Evolutionary conservation across 2,329 filamentous ascomycete genomes (phyloP).

Genomic region (Xylaria multiplex): DNA sequence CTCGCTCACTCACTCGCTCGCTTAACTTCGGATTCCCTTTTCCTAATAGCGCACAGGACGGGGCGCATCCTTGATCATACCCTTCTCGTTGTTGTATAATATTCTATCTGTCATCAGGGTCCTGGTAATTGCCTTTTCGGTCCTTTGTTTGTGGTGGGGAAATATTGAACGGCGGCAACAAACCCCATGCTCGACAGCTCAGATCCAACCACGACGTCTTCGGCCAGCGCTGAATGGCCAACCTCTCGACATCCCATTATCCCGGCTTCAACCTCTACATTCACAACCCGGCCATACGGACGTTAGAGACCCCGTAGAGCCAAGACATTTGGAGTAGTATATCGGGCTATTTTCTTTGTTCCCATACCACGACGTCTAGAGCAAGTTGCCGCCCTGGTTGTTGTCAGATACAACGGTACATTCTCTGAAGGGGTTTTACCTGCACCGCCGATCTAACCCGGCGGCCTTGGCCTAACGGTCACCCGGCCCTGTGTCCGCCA

Average conservation of each 20-base stretch:
- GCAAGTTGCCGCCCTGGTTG: slow-evolving; percentile 35
- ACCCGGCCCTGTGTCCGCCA: slow-evolving; percentile 46
- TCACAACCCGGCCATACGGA: slow-evolving; percentile 43
- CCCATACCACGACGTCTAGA: slow-evolving; percentile 32
- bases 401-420: slow-evolving; percentile 36
- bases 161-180: slow-evolving; percentile 15
- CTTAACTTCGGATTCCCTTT: slow-evolving; percentile 29
- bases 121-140: slow-evolving; percentile 21
- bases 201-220: slow-evolving; percentile 22
- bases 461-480: slow-evolving; percentile 41
- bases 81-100: slow-evolving; percentile 26
- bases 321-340: slow-evolving; percentile 41
- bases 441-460: slow-evolving; percentile 41
- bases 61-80: slow-evolving; percentile 25
- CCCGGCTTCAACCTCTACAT: slow-evolving; percentile 26
- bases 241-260: slow-evolving; percentile 9
- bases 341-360: slow-evolving; percentile 40
- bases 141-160: slow-evolving; percentile 15
- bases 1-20: slow-evolving; percentile 24
- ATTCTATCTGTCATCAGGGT: slow-evolving; percentile 15
- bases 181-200: slow-evolving; percentile 21
- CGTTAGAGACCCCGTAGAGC: slow-evolving; percentile 39
- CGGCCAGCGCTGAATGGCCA: slow-evolving; percentile 28
- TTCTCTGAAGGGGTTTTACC: slow-evolving; percentile 35
- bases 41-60: slow-evolving; percentile 18